phyloP scores from a whole-genome alignment of 331 rosid genomes.

The Telfairia occidentalis region DNA sequence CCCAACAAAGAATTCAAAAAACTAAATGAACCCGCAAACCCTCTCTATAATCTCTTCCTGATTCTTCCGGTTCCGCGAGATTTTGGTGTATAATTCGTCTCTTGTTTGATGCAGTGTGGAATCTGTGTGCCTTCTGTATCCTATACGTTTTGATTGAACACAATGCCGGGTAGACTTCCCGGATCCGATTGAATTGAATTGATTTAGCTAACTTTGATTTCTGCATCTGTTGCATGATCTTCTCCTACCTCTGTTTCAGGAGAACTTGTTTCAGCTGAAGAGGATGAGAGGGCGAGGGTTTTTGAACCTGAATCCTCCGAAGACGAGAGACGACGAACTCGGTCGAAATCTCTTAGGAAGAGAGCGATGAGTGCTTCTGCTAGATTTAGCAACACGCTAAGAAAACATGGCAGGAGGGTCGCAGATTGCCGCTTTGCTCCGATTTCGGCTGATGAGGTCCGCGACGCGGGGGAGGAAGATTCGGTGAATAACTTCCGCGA shows the following conservation, averaged over 20 bases:
- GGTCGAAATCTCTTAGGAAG: slow-evolving; percentile 59
- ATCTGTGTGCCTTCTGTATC: slow-evolving; percentile 15
- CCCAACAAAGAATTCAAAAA: background rate
- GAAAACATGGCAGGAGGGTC: slow-evolving; percentile 57
- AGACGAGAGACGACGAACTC: slow-evolving; percentile 71
- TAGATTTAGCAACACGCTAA: slow-evolving; percentile 43
- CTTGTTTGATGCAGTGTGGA: slow-evolving; percentile 35
- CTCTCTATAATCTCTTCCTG: slow-evolving; percentile 11
- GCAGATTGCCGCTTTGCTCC: slow-evolving; percentile 52
- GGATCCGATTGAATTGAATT: background rate
- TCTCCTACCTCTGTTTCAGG: slow-evolving; percentile 21
- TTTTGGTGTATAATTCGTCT: background rate
- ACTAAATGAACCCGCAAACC: slow-evolving; percentile 1
- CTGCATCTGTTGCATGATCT: background rate
- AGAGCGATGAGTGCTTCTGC: slow-evolving; percentile 56
- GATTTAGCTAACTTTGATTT: background rate
- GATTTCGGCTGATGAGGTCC: slow-evolving; percentile 60
- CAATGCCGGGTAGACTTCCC: slow-evolving; percentile 56
- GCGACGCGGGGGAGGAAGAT: slow-evolving; percentile 89
- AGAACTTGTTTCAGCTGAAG: slow-evolving; percentile 38
- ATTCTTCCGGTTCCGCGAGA: background rate
- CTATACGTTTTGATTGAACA: slow-evolving; percentile 4
- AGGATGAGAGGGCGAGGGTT: slow-evolving; percentile 39
- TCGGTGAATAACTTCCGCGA: slow-evolving; percentile 59
- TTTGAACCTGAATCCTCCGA: slow-evolving; percentile 63